Percentiles rank a stretch among this genome's conserved stretches.
Evolutionary conservation across 2,329 filamentous ascomycete species (phyloP).

Genomic region (Pseudogymnoascus sp.): DNA sequence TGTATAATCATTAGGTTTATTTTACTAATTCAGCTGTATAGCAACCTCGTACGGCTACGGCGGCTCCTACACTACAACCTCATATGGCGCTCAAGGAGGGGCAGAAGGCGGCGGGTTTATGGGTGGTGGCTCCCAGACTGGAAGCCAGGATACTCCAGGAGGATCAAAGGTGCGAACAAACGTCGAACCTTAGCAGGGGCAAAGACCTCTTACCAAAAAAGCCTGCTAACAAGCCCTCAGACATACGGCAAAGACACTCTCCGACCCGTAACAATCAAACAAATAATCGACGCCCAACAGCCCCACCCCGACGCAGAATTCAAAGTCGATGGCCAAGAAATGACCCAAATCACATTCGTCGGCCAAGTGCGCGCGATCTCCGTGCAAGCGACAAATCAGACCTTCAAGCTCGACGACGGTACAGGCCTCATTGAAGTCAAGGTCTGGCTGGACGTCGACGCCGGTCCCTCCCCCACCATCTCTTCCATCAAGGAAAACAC

Average conservation of each 20-base stretch:
- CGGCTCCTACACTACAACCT: constrained; percentile 25
- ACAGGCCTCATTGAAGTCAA: constrained; percentile 89
- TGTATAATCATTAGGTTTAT: background rate
- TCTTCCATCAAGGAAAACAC: constrained; percentile 58
- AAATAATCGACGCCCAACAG: constrained; percentile 76
- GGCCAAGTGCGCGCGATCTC: constrained; percentile 85
- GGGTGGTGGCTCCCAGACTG: constrained; percentile 51
- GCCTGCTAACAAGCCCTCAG: background rate
- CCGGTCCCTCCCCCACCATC: constrained; percentile 35
- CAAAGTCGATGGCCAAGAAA: constrained; percentile 68
- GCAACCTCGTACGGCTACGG: constrained; percentile 26
- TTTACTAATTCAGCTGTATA: constrained; percentile 10
- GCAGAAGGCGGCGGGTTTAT: constrained; percentile 58
- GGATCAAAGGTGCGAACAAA: constrained; percentile 36
- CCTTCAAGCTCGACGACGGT: constrained; percentile 90
- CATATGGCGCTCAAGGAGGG: constrained; percentile 44
- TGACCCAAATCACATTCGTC: constrained; percentile 72
- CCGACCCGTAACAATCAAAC: constrained; percentile 91
- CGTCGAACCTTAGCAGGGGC: background rate
- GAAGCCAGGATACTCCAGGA: constrained; percentile 44
- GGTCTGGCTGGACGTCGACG: constrained; percentile 59
- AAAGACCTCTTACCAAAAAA: constrained; percentile 14
- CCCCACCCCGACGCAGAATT: constrained; percentile 69
- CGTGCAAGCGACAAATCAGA: constrained; percentile 82
- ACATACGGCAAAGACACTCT: constrained; percentile 72